phyloP scores from a whole-genome alignment of 768 basidiomycete species.

The Heimioporus sp. region DNA sequence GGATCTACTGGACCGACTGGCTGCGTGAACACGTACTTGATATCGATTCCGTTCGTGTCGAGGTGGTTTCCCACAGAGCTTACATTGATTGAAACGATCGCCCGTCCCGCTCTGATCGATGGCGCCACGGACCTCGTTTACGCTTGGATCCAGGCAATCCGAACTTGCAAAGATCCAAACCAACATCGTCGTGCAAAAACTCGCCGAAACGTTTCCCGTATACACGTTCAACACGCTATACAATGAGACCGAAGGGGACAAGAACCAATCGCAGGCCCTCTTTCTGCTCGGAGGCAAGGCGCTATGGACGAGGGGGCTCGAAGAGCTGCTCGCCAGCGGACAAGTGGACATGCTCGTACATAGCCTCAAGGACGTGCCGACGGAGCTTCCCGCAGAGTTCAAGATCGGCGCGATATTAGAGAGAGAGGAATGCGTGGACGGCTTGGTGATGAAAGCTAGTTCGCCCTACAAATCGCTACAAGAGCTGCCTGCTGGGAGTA shows the following conservation, averaged over 20 bases:
- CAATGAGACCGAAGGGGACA: conserved; percentile 80
- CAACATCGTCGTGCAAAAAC: conserved; percentile 65
- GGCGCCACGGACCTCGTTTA: conserved; percentile 46
- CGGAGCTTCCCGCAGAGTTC: conserved; percentile 79
- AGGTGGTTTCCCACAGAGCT: no score
- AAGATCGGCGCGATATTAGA: conserved; percentile 81
- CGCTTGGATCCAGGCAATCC: conserved; percentile 82
- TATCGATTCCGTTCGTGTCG: no score
- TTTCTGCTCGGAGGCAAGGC: conserved; percentile 90
- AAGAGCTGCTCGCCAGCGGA: conserved; percentile 70
- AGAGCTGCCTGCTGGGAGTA: conserved; percentile 83
- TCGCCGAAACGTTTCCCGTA: conserved; percentile 55
- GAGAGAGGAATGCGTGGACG: conserved; percentile 87
- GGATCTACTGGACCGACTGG: neutral
- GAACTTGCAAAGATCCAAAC: conserved; percentile 91
- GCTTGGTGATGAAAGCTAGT: conserved; percentile 81
- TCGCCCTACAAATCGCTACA: conserved; percentile 65
- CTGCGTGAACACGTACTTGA: no score
- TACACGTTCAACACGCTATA: conserved; percentile 50
- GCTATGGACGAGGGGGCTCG: conserved; percentile 96
- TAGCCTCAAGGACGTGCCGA: conserved; percentile 91
- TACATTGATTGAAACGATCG: no score
- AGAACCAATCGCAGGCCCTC: conserved; percentile 85
- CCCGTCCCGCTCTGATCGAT: conserved; percentile 2
- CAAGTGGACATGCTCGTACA: conserved; percentile 92